Evolutionary conservation across 306 rosid genomes (phyloP).

Genomic region (Quercus wislizeni): DNA sequence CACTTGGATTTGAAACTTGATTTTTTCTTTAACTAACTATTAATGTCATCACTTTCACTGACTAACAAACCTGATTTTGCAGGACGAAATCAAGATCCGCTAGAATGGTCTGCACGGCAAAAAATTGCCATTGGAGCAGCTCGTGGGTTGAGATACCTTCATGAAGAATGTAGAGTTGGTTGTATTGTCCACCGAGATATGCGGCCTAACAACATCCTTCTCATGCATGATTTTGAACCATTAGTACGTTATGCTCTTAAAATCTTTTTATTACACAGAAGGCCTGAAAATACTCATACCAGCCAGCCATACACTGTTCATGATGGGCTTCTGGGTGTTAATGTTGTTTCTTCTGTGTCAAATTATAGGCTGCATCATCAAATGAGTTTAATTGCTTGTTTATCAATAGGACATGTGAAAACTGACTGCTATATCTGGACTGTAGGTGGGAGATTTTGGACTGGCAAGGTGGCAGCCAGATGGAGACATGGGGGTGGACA

Average conservation of each 20-base stretch:
- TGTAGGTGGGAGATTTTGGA: slow-evolving; percentile 99
- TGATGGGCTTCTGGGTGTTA: background rate
- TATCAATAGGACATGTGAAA: slow-evolving; percentile 15
- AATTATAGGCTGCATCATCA: background rate
- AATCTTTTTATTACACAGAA: background rate
- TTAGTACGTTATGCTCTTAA: slow-evolving; percentile 53
- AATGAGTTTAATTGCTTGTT: slow-evolving; percentile 11
- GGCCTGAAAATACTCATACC: background rate
- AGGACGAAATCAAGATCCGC: slow-evolving; percentile 48
- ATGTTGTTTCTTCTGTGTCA: background rate
- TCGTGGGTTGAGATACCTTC: slow-evolving; percentile 96
- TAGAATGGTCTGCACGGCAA: slow-evolving; percentile 85
- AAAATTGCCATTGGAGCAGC: slow-evolving; percentile 93
- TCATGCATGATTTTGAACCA: slow-evolving; percentile 97
- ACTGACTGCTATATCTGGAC: slow-evolving; percentile 22
- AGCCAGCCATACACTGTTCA: background rate
- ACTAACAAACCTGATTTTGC: slow-evolving; percentile 22
- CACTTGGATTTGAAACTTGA: background rate
- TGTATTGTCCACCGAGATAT: slow-evolving; percentile 96
- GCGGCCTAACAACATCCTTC: slow-evolving; percentile 94
- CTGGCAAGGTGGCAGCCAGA: slow-evolving; percentile 99
- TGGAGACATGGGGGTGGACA: slow-evolving; percentile 86
- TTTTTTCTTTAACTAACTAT: background rate
- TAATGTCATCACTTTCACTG: background rate
- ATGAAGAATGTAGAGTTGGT: slow-evolving; percentile 99